Evolutionary conservation across 2,329 filamentous ascomycete species (phyloP), one percentile per base, ranked within the genome.

Genomic region (Penicillium sp.): DNA sequence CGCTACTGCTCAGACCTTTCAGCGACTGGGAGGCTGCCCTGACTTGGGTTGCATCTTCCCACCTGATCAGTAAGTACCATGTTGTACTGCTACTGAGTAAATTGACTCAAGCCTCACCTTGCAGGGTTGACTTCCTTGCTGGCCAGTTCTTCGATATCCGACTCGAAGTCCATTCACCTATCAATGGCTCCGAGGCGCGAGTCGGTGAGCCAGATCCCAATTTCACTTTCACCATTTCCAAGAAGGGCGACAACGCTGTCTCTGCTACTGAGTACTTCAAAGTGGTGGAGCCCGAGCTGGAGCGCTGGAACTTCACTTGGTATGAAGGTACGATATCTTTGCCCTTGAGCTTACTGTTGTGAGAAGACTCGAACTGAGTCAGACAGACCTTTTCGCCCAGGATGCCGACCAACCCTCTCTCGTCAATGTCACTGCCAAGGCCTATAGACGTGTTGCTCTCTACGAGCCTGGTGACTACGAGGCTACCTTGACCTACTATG

Each of bases 131-230:
- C 65, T 94, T 94, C 74, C 81, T 95, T 1, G 85, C 89, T 5
- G 89, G 89, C 12, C 89, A 94, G 74, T 86, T 83, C 70, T 94
- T 94, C 66, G 90, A 94, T 68, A 85, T 95, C 57, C 86, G 89
- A 54, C 81, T 93, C 54, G 89, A 94, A 70, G 83, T 94, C 28
- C 89, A 93, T 68, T 88, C 88, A 9, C 89, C 89, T 6, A 79
- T 86, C 67, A 94, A 94, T 71, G 89, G 90, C 59, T 88, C 87
- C 34, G 88, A 94, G 72, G 85, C 85, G n/a, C 88, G 84, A 56
- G 82, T 85, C 60, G 86, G 88, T 62, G 73, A 82, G 52, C 84
- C 84, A 53, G 79, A 83, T 60, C 85, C 88, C 13, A 88, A 94
- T 68, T 81, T 87, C 66, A 79, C 83, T 47, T 94, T 95, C 77